A percentile compares a stretch with the other conserved stretches of the same genome.
These are phyloP conservation scores for Starmerella apicola DNA, from an alignment of 805 yeast genomes.

Conservation along the genomic window DNA sequence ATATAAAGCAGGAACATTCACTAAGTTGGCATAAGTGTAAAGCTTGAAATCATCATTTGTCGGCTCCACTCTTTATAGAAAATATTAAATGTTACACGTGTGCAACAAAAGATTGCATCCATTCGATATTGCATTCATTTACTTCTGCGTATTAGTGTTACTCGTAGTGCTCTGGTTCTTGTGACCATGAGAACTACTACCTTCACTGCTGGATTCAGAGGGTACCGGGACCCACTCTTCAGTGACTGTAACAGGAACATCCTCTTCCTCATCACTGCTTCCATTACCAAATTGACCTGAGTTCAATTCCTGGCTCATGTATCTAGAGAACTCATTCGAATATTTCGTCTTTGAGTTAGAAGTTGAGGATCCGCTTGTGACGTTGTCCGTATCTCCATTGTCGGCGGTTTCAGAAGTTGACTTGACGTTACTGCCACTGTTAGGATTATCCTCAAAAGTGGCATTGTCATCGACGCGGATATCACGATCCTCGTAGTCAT, in stretches of 20 bases:
- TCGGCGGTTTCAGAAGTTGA: neutral
- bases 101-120: neutral
- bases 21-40: too few relatives aligned
- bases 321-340: conserved; percentile 48
- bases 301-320: conserved; percentile 64
- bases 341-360: neutral
- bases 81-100: too few relatives aligned
- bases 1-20: too few relatives aligned
- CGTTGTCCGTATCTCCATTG: neutral
- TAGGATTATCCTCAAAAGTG: too few relatives aligned
- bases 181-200: neutral
- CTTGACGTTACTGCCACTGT: neutral
- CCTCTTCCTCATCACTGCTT: conserved; percentile 36
- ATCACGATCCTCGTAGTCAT: conserved; percentile 25
- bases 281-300: conserved; percentile 34
- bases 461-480: conserved; percentile 24
- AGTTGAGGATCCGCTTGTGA: neutral
- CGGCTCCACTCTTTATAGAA: too few relatives aligned
- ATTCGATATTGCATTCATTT: neutral
- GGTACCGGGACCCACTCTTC: conserved; percentile 16
- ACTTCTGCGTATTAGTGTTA: neutral
- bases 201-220: conserved; percentile 3
- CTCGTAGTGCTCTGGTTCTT: neutral
- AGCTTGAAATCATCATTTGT: too few relatives aligned
- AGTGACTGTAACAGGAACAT: conserved; percentile 8